Percentiles rank a stretch among this genome's conserved stretches.
These are phyloP conservation scores for Lactifluus piperatus DNA, from an alignment of 768 basidiomycete genomes.

Conservation along the genomic window DNA sequence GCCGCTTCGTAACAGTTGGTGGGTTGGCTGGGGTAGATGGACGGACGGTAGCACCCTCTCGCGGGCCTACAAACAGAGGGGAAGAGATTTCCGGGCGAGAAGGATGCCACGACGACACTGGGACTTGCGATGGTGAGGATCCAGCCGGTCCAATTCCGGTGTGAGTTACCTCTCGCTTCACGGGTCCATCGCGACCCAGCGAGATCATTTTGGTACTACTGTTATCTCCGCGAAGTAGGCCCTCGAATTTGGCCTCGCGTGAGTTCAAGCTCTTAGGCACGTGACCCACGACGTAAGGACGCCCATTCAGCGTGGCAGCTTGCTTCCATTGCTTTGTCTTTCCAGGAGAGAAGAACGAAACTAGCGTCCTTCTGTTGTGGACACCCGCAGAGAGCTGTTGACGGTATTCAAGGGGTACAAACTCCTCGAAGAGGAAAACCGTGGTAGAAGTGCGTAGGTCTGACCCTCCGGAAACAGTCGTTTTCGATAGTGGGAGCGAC, in stretches of 20 bases:
- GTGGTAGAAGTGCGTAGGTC: too few relatives aligned
- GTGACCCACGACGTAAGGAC: constrained; percentile 61
- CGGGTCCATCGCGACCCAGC: constrained; percentile 22
- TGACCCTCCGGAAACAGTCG: too few relatives aligned
- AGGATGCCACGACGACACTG: not conserved
- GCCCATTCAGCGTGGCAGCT: constrained; percentile 73
- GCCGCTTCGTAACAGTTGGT: constrained; percentile 33
- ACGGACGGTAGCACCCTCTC: not conserved
- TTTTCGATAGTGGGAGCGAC: too few relatives aligned
- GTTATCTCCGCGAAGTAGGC: constrained; percentile 49
- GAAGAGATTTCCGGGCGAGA: not conserved
- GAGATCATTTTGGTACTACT: constrained; percentile 35
- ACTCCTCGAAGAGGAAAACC: too few relatives aligned
- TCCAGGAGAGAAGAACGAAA: constrained; percentile 51
- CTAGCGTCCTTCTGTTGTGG: constrained; percentile 47
- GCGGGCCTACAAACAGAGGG: not conserved
- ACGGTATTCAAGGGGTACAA: too few relatives aligned
- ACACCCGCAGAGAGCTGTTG: constrained; percentile 48
- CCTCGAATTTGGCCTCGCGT: constrained; percentile 74
- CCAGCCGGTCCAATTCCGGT: not conserved
- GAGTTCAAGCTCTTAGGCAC: constrained; percentile 44
- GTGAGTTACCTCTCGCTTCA: constrained; percentile 15
- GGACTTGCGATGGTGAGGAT: not conserved
- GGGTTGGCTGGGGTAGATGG: constrained; percentile 27
- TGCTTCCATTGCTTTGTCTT: constrained; percentile 85